Conservation (phyloP, 2,329 filamentous ascomycete species). For the Apiospora aurea region DNA sequence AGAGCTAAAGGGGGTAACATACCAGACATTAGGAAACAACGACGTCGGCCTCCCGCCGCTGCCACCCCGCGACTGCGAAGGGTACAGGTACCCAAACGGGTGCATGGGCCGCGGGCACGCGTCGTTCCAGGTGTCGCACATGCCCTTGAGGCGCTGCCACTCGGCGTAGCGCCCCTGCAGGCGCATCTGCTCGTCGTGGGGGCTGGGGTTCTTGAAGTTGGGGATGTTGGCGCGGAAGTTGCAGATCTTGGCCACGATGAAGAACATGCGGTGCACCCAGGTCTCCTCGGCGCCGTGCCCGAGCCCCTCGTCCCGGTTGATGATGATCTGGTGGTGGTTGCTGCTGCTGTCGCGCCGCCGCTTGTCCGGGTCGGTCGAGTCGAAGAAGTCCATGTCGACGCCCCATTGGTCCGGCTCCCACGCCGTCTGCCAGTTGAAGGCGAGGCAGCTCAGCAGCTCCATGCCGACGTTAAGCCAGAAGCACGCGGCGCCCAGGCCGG, state of each 20-base stretch:
- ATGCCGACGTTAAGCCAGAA: conserved; percentile 95
- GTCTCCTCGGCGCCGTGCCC: conserved; percentile 72
- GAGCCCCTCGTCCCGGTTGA: conserved; percentile 31
- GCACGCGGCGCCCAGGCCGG: conserved; percentile 83
- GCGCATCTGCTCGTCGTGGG: conserved; percentile 69
- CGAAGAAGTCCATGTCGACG: conserved; percentile 74
- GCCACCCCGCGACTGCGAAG: conserved; percentile 61
- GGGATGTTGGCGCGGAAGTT: conserved; percentile 81
- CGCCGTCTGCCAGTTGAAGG: conserved; percentile 84
- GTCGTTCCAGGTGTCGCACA: conserved; percentile 84
- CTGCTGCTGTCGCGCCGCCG: not conserved
- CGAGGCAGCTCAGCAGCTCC: conserved; percentile 87
- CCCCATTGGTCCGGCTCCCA: conserved; percentile 95
- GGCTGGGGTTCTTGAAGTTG: conserved; percentile 63
- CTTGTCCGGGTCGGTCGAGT: conserved; percentile 9
- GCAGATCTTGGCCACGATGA: conserved; percentile 84
- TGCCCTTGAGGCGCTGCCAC: conserved; percentile 80
- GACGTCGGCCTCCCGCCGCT: conserved; percentile 63
- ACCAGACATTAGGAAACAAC: conserved; percentile 87
- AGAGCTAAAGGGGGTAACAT: conserved; percentile 41
- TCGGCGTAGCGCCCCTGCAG: conserved; percentile 72
- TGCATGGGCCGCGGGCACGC: conserved; percentile 86
- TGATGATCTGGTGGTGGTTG: conserved; percentile 18
- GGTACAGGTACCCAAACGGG: conserved; percentile 78
- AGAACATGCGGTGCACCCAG: conserved; percentile 90